Base-by-base conservation (phyloP, 129 eudicot species). In the Sambucus nigra region DNA sequence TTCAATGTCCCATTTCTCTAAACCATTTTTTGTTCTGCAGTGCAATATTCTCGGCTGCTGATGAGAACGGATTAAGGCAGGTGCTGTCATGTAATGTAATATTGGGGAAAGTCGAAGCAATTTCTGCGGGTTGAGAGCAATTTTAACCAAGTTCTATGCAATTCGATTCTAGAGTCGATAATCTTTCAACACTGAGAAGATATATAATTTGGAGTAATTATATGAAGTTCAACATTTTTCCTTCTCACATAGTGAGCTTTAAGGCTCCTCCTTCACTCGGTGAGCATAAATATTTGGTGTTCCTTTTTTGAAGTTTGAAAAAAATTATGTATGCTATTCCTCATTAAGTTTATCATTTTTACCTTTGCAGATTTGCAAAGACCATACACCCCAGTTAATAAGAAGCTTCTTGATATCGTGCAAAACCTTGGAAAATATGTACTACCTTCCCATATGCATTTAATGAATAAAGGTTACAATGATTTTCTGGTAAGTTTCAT, bases 81-180 rank as follows among this genome's bases (percentile, higher is more conserved):
- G 21, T 72, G 40, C 26, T 72, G 25, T 16, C 65, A 14, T 72
- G 77, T 21, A 72, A 68, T 0, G 77, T 72, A 5, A 65, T 65
- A 31, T 25, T 72, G 59, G 77, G 77, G 7, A 72, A 65, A 27
- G 13, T 21, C 5, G 77, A 72, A 39, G 19, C 13, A 14, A n/a
- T 72, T n/a, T 16, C 16, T 13, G 21, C 72, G 0, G 68, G 77
- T n/a, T 72, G 72, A 2, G 24, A 19, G 6, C 72, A 72, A 32
- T 42, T 25, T 33, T 46, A 58, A 1, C 77, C 68, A 13, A 72
- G 72, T 53, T 72, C 77, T 5, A 51, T 19, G 9, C 42, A 65
- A 15, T 65, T 64, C 24, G 77, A 72, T 51, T 57, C 68, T 20
- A 72, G 77, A 8, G 46, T 72, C 3, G 77, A 72, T 55, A 46